Evolutionary conservation across 371 early-diverging fungal species (phyloP), one percentile per base, ranked within the genome.

Genomic region (Mortierella sp.): DNA sequence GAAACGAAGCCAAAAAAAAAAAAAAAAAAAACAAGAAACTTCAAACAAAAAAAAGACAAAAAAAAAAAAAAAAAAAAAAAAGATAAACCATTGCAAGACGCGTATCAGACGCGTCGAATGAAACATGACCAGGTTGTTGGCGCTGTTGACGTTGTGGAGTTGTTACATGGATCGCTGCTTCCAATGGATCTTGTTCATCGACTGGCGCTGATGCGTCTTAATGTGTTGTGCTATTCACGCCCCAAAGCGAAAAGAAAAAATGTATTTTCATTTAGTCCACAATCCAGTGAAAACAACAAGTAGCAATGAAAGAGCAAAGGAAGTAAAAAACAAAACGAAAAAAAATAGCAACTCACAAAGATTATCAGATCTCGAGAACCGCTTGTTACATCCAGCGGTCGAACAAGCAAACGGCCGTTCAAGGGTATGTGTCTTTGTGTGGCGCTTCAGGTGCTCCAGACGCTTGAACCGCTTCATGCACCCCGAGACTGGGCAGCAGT

Each of bases 401-500:
- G 90, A 91, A 87, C 98, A 98, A 51, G 90, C 92, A 89, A 93
- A 95, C 11, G 97, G 97, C 67, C 94, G 93, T 87, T 98, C 97
- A 44, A 96, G 95, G 2, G 98, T 98, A 83, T 98, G 97, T 5
- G 96, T 96, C 81, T 96, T 93, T 83, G 96, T 94, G 88, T 98
- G 98, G 50, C 98, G 93, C 19, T 95, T 96, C 82, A 95, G 92
- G 88, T 96, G 96, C 82, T 96, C 96, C 26, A 94, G 86, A 34
- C 96, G 90, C 82, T 96, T 96, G 79, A 92, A 92, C 24, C 88
- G 64, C 54, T 90, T 90, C 70, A 86, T 57, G 57, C 93, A 93
- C 11, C 88, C 88, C 13, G 85, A 74, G 1, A 90, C 82, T 16
- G 90, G 81, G 59, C 93, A 92, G 46, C 75, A 72, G 53, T 89